Evolutionary conservation across 805 yeast species (phyloP).

Genomic region (Maudiozyma turicensis): DNA sequence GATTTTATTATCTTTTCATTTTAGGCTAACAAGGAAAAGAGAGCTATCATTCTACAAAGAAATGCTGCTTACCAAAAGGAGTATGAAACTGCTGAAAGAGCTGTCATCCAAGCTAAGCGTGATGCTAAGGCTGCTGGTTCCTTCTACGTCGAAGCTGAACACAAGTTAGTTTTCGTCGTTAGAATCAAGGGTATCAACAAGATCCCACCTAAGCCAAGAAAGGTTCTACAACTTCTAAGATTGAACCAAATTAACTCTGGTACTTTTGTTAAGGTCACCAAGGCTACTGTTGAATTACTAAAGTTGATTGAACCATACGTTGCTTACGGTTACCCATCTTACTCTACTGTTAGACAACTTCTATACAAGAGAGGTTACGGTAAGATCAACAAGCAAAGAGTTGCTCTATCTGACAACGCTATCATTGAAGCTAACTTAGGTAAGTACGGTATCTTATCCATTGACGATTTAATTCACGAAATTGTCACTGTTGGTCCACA

Average conservation of each 20-base stretch:
- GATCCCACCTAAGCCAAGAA: slow-evolving; percentile 99
- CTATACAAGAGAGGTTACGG: slow-evolving; percentile 97
- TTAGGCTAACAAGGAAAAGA: slow-evolving; percentile 42
- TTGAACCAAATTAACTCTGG: slow-evolving; percentile 90
- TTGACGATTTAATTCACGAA: slow-evolving; percentile 94
- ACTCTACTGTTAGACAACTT: slow-evolving; percentile 84
- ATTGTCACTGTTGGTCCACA: slow-evolving; percentile 94
- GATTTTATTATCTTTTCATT: neutral
- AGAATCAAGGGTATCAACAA: slow-evolving; percentile 99
- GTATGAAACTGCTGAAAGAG: slow-evolving; percentile 87
- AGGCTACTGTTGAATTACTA: slow-evolving; percentile 88
- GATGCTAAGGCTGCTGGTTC: slow-evolving; percentile 90
- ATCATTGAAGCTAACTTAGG: slow-evolving; percentile 83
- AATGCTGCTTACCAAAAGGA: slow-evolving; percentile 95
- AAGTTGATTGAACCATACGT: slow-evolving; percentile 93
- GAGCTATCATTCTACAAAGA: slow-evolving; percentile 79
- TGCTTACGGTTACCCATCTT: slow-evolving; percentile 95
- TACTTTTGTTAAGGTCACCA: slow-evolving; percentile 90
- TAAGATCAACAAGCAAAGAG: slow-evolving; percentile 93
- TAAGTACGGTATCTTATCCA: slow-evolving; percentile 83
- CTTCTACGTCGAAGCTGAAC: slow-evolving; percentile 91
- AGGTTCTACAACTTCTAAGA: slow-evolving; percentile 90
- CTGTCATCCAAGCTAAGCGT: slow-evolving; percentile 78
- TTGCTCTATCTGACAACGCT: slow-evolving; percentile 78
- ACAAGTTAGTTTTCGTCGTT: slow-evolving; percentile 87